These are phyloP conservation scores for Trichothecium sympodiale DNA, from an alignment of 2,329 filamentous ascomycete genomes.

Conservation along the genomic window DNA sequence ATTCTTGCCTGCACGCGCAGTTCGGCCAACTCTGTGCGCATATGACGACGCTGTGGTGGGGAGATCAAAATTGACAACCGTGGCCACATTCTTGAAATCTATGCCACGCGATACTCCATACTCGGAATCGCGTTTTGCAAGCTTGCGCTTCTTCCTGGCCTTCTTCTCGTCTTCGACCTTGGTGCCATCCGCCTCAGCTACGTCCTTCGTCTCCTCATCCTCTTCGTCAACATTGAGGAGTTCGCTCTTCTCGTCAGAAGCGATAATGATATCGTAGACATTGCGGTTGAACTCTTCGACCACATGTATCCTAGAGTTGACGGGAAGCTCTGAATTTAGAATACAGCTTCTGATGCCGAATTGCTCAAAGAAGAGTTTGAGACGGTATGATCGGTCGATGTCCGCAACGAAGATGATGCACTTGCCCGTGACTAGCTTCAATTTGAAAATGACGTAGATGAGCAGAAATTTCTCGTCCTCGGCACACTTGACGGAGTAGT, in stretches of 20 bases:
- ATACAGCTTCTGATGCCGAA: conserved; percentile 92
- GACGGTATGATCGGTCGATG: conserved; percentile 76
- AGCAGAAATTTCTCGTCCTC: conserved; percentile 96
- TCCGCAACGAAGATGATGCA: conserved; percentile 64
- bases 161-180: conserved; percentile 12
- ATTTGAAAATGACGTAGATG: conserved; percentile 88
- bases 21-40: conserved; percentile 92
- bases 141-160: conserved; percentile 52
- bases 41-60: conserved; percentile 83
- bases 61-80: conserved; percentile 94
- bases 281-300: conserved; percentile 96
- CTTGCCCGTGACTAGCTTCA: conserved; percentile 89
- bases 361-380: conserved; percentile 93
- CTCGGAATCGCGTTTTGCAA: conserved; percentile 62
- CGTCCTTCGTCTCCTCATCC: conserved; percentile 32
- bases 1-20: conserved; percentile 78
- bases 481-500: conserved; percentile 73
- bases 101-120: conserved; percentile 94
- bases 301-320: conserved; percentile 87
- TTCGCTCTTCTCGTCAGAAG: conserved; percentile 75
- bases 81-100: conserved; percentile 91
- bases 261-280: conserved; percentile 96
- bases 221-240: conserved; percentile 41
- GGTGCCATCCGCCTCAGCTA: conserved; percentile 13
- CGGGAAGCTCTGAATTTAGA: conserved; percentile 84